Evolutionary conservation across 805 yeast species (phyloP).

Genomic region (Ogataea nitratoaversa): DNA sequence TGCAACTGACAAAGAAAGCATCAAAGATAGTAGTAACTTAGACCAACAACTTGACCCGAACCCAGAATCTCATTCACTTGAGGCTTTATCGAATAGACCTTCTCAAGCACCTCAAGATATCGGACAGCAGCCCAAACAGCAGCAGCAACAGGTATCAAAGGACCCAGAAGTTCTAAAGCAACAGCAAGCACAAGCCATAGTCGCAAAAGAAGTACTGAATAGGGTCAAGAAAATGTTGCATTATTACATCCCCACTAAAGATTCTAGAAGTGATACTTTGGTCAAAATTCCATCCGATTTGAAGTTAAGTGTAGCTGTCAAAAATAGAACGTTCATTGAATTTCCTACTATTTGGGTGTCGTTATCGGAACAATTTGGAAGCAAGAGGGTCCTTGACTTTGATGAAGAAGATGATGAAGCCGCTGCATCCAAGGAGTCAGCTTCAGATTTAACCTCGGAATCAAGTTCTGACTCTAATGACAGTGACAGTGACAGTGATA

Average conservation of each 20-base stretch:
- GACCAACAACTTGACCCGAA: no score
- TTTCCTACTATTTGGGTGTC: slow-evolving; percentile 66
- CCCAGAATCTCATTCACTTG: no score
- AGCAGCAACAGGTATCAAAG: not conserved
- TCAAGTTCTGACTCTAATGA: slow-evolving; percentile 6
- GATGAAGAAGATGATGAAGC: slow-evolving; percentile 11
- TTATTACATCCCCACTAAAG: slow-evolving; percentile 10
- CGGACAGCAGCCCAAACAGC: not conserved
- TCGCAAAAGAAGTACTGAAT: slow-evolving; percentile 2
- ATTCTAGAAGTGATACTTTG: slow-evolving; percentile 23
- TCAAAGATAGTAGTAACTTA: no score
- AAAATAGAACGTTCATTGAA: slow-evolving; percentile 62
- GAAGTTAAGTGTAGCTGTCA: slow-evolving; percentile 46
- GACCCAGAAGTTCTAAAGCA: not conserved
- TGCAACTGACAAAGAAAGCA: no score
- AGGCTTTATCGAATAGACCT: not conserved
- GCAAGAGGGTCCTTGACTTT: slow-evolving; percentile 25
- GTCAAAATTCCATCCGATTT: slow-evolving; percentile 33
- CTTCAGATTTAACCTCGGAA: slow-evolving; percentile 7
- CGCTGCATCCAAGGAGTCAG: slow-evolving; percentile 1
- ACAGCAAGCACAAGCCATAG: slow-evolving; percentile 1
- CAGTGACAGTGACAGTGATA: slow-evolving; percentile 2
- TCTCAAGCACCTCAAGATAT: not conserved
- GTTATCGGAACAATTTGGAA: slow-evolving; percentile 21
- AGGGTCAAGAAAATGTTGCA: slow-evolving; percentile 5